Evolutionary conservation across 345 rosid genomes (phyloP), one percentile per base, ranked within the genome.

Genomic region (Toxicodendron radicans): DNA sequence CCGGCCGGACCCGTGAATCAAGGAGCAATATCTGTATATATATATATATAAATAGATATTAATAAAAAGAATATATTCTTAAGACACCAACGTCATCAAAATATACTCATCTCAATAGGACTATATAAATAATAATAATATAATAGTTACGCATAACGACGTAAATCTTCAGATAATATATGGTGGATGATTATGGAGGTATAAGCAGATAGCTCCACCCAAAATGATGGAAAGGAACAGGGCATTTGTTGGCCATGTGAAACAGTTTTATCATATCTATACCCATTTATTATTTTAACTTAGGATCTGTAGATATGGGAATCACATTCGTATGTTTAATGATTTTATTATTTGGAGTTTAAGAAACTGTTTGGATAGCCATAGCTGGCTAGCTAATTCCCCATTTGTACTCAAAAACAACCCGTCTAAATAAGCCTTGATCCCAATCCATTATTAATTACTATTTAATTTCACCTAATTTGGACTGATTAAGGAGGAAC

Each of bases 241-340:
- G 38, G n/a, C 30, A 64, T 45, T 1, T 20, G 53, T 21, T 38
- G 68, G 57, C 70, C 70, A 66, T 66, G 57, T 66, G 70, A 27
- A 12, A 4, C 21, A 14, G 7, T 14, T 46, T 66, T 16, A 27
- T 66, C 23, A 5, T 64, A 63, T 13, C 23, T 20, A 45, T 23
- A 65, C 5, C 20, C 23, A 38, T 3, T 11, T 3, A 66, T 48
- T 14, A 66, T 17, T 62, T 62, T 62, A 62, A 24, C 46, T 33
- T 17, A 16, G 20, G 24, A 33, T 33, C 18, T 62, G 2, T 27
- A 27, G 30, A 27, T 27, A 27, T 35, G 18, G 14, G 38, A 24
- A 59, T 59, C 64, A 7, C 9, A 17, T 7, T 20, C 18, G 1
- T 53, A 53, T 48, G 11, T 48, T 48, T 48, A 48, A 11, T 48